These are phyloP conservation scores for Tetrapisispora namnaoensis DNA, from an alignment of 805 yeast species.

Conservation along the genomic window DNA sequence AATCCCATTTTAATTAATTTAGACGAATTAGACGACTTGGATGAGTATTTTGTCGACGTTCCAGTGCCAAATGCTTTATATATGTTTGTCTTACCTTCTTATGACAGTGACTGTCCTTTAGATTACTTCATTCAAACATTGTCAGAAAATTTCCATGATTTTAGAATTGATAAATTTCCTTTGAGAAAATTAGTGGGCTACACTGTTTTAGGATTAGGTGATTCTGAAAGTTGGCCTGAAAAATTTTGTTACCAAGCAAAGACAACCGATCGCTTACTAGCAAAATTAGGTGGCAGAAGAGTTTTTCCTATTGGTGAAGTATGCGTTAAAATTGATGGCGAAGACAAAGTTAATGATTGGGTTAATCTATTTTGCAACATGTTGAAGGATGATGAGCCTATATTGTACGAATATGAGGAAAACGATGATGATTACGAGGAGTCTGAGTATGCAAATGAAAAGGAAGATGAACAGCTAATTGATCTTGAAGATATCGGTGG, in stretches of 20 bases:
- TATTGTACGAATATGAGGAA: conserved; percentile 48
- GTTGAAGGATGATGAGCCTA: conserved; percentile 63
- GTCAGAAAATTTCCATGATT: conserved; percentile 73
- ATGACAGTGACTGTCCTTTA: conserved; percentile 85
- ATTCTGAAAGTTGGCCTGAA: conserved; percentile 72
- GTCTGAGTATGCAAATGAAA: conserved; percentile 21
- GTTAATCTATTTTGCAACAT: conserved; percentile 46
- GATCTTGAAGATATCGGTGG: conserved; percentile 88
- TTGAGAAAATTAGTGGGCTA: conserved; percentile 61
- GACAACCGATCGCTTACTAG: conserved; percentile 61
- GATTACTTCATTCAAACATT: conserved; percentile 78
- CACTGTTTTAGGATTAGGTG: conserved; percentile 82
- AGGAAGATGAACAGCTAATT: conserved; percentile 39
- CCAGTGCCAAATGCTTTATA: conserved; percentile 53
- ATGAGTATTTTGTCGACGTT: conserved; percentile 62
- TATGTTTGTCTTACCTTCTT: conserved; percentile 73
- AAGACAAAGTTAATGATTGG: conserved; percentile 56
- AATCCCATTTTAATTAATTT: conserved; percentile 52
- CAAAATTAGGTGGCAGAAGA: conserved; percentile 79
- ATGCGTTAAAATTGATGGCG: conserved; percentile 67
- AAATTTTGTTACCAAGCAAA: conserved; percentile 82
- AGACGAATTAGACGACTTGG: conserved; percentile 78
- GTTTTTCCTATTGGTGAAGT: conserved; percentile 75
- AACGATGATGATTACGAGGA: conserved; percentile 45
- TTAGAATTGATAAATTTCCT: conserved; percentile 78